Percentiles rank a stretch among this genome's conserved stretches.
Conservation (phyloP, 108 stramenopile species). For the Cylindrotheca fusiformis region DNA sequence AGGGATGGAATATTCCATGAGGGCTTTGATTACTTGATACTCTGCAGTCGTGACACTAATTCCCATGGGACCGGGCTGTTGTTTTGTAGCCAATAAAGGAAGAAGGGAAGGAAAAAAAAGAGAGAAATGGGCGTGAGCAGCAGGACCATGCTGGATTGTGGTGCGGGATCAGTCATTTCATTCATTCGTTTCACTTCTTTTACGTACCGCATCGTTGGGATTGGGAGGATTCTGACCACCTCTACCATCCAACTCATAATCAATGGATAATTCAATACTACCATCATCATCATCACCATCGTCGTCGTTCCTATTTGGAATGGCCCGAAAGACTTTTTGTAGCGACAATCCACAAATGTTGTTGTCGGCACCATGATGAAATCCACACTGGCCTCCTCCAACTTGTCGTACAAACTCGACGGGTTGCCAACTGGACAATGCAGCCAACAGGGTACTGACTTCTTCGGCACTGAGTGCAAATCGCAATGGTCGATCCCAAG, state of each 20-base stretch:
- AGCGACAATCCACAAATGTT: neutral
- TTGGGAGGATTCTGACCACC: constrained; percentile 15
- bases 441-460: constrained; percentile 11
- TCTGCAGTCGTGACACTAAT: constrained; percentile 28
- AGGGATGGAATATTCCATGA: constrained; percentile 29
- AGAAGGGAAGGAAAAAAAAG: neutral
- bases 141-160: too few relatives aligned
- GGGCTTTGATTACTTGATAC: constrained; percentile 15
- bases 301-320: too few relatives aligned
- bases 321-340: constrained; percentile 13
- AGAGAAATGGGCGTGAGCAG: too few relatives aligned
- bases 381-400: neutral
- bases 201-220: constrained; percentile 7
- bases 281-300: constrained; percentile 9
- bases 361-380: neutral
- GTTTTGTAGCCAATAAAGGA: too few relatives aligned
- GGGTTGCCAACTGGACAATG: constrained; percentile 11
- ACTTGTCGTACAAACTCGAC: constrained; percentile 17
- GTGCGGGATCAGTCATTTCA: too few relatives aligned
- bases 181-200: too few relatives aligned
- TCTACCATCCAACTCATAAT: constrained; percentile 18
- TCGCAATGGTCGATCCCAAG: constrained; percentile 19
- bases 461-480: constrained; percentile 34
- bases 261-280: neutral
- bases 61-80: constrained; percentile 22